Evolutionary conservation across 306 rosid species (phyloP).

Genomic region (Arachis stenosperma): DNA sequence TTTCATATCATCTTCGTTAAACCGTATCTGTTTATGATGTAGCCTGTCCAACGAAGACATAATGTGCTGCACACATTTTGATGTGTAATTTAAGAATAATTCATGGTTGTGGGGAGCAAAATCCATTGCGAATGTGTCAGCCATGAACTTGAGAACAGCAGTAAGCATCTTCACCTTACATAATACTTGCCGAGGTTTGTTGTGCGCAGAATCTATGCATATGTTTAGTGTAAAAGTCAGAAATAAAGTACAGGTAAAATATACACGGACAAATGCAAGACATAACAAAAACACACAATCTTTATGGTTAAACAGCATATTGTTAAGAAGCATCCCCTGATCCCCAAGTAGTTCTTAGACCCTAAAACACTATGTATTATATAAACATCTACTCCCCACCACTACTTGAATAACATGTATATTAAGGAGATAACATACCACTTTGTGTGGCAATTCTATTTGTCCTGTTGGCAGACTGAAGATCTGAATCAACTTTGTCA

Average conservation of each 20-base stretch:
- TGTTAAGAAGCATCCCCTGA: slow-evolving; percentile 23
- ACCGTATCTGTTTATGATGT: slow-evolving; percentile 39
- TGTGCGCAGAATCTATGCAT: slow-evolving; percentile 47
- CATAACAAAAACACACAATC: not conserved
- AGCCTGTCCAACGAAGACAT: slow-evolving; percentile 47
- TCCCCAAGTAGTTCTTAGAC: slow-evolving; percentile 7
- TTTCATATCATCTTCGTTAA: slow-evolving; percentile 62
- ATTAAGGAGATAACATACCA: slow-evolving; percentile 42
- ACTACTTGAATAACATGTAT: slow-evolving; percentile 40
- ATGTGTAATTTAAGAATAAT: slow-evolving; percentile 63
- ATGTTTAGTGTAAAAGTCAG: not conserved
- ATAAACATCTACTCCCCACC: slow-evolving; percentile 55
- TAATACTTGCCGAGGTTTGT: slow-evolving; percentile 44
- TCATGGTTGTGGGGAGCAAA: slow-evolving; percentile 56
- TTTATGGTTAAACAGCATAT: not conserved
- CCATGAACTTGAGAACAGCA: slow-evolving; percentile 73
- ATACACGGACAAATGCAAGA: not conserved
- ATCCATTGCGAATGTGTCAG: slow-evolving; percentile 59
- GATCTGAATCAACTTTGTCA: slow-evolving; percentile 36
- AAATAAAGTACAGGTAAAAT: no score
- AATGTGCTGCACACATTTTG: slow-evolving; percentile 51
- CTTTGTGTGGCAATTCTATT: slow-evolving; percentile 34
- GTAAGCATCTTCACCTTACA: slow-evolving; percentile 75
- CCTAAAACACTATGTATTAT: slow-evolving; percentile 14
- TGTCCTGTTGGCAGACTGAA: slow-evolving; percentile 44